These are phyloP conservation scores for Artemisia tridentata DNA, from an alignment of 129 eudicot genomes.

Conservation along the genomic window DNA sequence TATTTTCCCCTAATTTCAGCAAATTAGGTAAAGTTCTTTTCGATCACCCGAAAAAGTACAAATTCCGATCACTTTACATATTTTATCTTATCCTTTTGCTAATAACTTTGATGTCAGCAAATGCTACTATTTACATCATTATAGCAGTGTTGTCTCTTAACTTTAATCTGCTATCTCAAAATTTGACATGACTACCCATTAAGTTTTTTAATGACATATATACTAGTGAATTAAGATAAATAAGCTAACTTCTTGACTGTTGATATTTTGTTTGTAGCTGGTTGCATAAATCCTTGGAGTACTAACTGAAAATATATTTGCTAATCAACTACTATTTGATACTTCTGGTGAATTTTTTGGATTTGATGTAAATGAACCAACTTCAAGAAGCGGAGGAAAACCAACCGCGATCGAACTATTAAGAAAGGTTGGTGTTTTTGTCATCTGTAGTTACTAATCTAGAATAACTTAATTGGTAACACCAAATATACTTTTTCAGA, in stretches of 20 bases:
- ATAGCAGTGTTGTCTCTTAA: background rate
- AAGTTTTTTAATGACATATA: no score
- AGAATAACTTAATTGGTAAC: background rate
- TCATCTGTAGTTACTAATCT: background rate
- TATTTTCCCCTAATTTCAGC: no score
- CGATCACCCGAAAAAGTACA: no score
- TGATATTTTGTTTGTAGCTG: constrained; percentile 47
- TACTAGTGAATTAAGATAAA: no score
- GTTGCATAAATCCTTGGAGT: constrained; percentile 88
- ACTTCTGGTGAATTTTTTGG: constrained; percentile 76
- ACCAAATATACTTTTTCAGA: constrained; percentile 44
- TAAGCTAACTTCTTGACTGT: background rate
- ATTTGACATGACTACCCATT: no score
- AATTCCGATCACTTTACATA: background rate
- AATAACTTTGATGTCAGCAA: background rate
- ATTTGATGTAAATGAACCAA: constrained; percentile 78
- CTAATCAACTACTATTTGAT: constrained; percentile 75
- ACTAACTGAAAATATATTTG: constrained; percentile 70
- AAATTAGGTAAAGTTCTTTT: no score
- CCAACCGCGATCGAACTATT: constrained; percentile 75
- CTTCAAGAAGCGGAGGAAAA: constrained; percentile 97
- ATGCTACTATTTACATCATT: background rate
- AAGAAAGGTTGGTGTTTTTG: constrained; percentile 58
- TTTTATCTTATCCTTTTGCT: background rate
- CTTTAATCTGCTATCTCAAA: no score